Conservation (phyloP, 1,284 basidiomycete genomes). For the Hymenochaete sp. region DNA sequence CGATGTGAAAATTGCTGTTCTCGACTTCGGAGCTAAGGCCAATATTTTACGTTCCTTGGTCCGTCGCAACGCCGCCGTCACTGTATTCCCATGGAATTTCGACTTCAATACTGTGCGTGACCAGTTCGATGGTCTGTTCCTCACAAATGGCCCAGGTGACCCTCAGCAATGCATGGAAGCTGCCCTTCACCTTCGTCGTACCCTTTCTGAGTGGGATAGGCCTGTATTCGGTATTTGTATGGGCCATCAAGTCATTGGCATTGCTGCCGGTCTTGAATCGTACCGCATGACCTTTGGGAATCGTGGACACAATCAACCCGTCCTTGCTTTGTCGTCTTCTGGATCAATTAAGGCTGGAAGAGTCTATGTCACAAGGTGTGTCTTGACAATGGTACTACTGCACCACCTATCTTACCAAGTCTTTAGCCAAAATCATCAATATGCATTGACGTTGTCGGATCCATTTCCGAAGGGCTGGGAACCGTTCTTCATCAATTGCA, state of each 20-base stretch:
- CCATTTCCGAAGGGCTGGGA: conserved; percentile 94
- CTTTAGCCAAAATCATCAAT: conserved; percentile 87
- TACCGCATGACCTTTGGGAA: conserved; percentile 98
- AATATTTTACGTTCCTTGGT: conserved; percentile 94
- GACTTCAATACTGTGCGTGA: conserved; percentile 91
- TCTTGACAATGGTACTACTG: conserved; percentile 21
- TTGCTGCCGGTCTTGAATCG: conserved; percentile 93
- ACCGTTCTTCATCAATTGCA: conserved; percentile 97
- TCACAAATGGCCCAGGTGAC: conserved; percentile 95
- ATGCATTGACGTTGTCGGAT: conserved; percentile 86
- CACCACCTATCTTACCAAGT: neutral
- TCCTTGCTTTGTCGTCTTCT: conserved; percentile 83
- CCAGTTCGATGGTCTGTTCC: conserved; percentile 90
- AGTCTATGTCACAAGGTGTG: conserved; percentile 91
- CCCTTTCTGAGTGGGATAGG: conserved; percentile 81
- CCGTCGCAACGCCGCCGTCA: conserved; percentile 84
- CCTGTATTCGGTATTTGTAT: conserved; percentile 99
- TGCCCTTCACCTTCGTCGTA: conserved; percentile 70
- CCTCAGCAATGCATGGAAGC: conserved; percentile 87
- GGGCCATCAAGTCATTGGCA: conserved; percentile 96
- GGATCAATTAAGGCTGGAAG: conserved; percentile 92
- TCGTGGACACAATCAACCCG: conserved; percentile 98
- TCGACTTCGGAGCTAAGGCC: conserved; percentile 97
- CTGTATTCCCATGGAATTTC: conserved; percentile 95
- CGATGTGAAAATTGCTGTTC: conserved; percentile 85